Evolutionary conservation across 2,329 filamentous ascomycete genomes (phyloP), one percentile per base, ranked within the genome.

Genomic region (Cladophialophora immunda): DNA sequence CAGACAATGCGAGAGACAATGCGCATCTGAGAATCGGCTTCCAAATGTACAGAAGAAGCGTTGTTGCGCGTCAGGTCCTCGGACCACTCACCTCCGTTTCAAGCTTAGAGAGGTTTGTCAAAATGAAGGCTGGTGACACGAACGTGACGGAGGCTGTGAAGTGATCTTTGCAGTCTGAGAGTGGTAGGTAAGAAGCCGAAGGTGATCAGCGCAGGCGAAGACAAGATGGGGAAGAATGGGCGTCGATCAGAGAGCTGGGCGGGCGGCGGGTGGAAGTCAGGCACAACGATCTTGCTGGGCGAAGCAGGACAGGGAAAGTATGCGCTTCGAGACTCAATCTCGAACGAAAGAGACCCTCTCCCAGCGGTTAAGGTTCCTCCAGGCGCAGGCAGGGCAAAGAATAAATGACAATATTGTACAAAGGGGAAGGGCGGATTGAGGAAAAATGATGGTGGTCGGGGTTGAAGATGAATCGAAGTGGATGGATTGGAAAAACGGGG

Each of bases 171-270:
- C 63, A 52, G 5, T 54, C 30, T 34, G 63, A 61, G 36, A 57
- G 50, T 70, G 66, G 54, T 61, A 54, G 63, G 58, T 41, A 41
- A 17, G 8, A 64, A 60, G 47, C 38, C 66, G 47, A 53, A 45
- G 64, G 68, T 41, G 57, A 68, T 67, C 68, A 32, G 56, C 66
- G 47, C 65, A 64, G 66, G 56, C 45, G 61, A 62, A 54, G 41
- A 58, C 60, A 57, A 64, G 47, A 64, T 45, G 29, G 52, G 68
- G 68, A 61, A 66, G 57, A 64, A 56, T 27, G 58, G 66, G 63
- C 64, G 68, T 68, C 68, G 68, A 70, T 70, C 68, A 64, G 25
- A 60, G 52, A 56, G 59, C 41, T 65, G 55, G 62, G 34, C 47
- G 54, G 54, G 27, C 54, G 54, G 56, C 55, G 64, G 56, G 60